Conservation (phyloP, 2,329 filamentous ascomycete genomes). For the Zasmidium angulare region DNA sequence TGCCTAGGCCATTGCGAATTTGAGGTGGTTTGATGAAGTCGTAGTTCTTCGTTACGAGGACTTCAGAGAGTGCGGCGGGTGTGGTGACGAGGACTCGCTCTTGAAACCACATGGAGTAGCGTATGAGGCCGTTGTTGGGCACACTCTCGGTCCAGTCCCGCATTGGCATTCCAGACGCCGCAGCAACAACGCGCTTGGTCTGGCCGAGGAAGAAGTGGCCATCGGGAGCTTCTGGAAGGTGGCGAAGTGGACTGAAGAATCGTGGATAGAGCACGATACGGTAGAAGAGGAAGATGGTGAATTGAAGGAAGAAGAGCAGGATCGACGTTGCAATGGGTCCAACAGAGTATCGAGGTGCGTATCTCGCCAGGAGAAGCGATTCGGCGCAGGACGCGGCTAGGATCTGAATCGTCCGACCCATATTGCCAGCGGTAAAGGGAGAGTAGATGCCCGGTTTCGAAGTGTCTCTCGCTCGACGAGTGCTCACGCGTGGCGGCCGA, state of each 20-base stretch:
- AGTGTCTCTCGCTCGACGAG: too few relatives aligned
- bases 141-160: conserved; percentile 53
- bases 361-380: background rate
- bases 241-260: conserved; percentile 58
- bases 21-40: conserved; percentile 51
- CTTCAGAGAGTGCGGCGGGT: conserved; percentile 50
- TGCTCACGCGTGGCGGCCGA: too few relatives aligned
- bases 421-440: background rate
- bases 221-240: conserved; percentile 56
- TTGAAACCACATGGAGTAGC: conserved; percentile 50
- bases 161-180: conserved; percentile 46
- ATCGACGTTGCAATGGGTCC: conserved; percentile 40
- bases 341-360: conserved; percentile 19
- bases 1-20: conserved; percentile 55
- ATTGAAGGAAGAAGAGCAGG: conserved; percentile 41
- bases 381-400: background rate
- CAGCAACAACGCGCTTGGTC: conserved; percentile 42
- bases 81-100: conserved; percentile 47
- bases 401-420: background rate
- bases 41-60: conserved; percentile 52
- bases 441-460: too few relatives aligned
- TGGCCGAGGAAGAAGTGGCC: conserved; percentile 44
- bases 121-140: conserved; percentile 57
- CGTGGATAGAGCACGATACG: conserved; percentile 56
- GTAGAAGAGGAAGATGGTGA: conserved; percentile 41